Conservation (phyloP, 1,284 basidiomycete species). For the Ganoderma boninense region DNA sequence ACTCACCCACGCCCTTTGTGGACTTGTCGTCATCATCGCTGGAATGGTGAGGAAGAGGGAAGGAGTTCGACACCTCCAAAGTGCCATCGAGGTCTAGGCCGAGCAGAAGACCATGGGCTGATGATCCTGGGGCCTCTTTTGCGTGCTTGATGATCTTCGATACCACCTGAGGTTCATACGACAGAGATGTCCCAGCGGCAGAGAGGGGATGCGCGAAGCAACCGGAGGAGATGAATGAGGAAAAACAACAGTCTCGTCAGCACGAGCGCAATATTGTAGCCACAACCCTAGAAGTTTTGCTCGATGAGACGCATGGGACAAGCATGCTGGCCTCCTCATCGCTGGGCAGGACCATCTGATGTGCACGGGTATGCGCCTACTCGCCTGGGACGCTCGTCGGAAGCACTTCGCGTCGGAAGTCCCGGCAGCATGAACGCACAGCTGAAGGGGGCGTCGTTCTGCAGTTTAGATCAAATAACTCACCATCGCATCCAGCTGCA, state of each 20-base stretch:
- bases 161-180: conserved; percentile 68
- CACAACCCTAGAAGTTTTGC: conserved; percentile 23
- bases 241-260: conserved; percentile 3
- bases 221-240: conserved; percentile 5
- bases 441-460: neutral
- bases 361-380: conserved; percentile 12
- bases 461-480: conserved; percentile 36
- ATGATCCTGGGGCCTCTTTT: conserved; percentile 69
- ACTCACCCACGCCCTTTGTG: conserved; percentile 73
- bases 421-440: conserved; percentile 14
- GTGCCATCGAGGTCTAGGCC: conserved; percentile 93
- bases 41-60: conserved; percentile 80
- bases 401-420: conserved; percentile 18
- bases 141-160: conserved; percentile 94
- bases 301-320: conserved; percentile 2
- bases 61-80: conserved; percentile 93
- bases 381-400: conserved; percentile 24
- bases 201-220: conserved; percentile 6
- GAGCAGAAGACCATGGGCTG: conserved; percentile 86
- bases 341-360: conserved; percentile 7
- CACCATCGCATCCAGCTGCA: conserved; percentile 89
- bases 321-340: conserved; percentile 9
- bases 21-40: conserved; percentile 84
- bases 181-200: neutral
- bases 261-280: neutral